phyloP scores from a whole-genome alignment of 2,329 filamentous ascomycete genomes.

The Lachnum nothofagi region DNA sequence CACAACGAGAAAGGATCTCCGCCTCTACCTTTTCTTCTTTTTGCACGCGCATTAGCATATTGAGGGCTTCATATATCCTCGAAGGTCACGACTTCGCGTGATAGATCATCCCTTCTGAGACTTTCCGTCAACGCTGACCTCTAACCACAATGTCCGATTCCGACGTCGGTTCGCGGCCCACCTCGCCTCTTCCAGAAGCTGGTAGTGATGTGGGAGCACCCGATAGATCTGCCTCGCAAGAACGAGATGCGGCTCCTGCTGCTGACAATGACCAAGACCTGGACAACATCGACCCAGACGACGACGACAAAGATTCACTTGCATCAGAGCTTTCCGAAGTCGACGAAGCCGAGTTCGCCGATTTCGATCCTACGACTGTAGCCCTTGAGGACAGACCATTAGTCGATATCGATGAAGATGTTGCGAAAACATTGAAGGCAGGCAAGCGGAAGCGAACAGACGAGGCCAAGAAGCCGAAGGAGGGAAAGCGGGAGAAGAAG shows the following conservation, averaged over 20 bases:
- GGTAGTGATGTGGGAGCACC: slow-evolving; percentile 18
- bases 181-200: slow-evolving; percentile 22
- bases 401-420: slow-evolving; percentile 63
- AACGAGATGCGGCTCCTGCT: slow-evolving; percentile 21
- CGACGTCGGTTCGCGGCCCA: slow-evolving; percentile 19
- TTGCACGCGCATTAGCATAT: not conserved
- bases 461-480: slow-evolving; percentile 65
- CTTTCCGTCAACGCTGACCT: not conserved
- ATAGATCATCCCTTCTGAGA: not conserved
- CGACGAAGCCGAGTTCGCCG: slow-evolving; percentile 64
- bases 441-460: slow-evolving; percentile 61
- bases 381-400: slow-evolving; percentile 56
- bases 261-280: slow-evolving; percentile 29
- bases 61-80: too few relatives aligned
- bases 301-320: slow-evolving; percentile 28
- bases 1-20: not conserved
- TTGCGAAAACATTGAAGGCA: slow-evolving; percentile 58
- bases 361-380: slow-evolving; percentile 61
- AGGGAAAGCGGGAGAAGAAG: slow-evolving; percentile 60
- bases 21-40: not conserved
- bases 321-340: slow-evolving; percentile 59
- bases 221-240: slow-evolving; percentile 20
- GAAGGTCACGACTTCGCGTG: not conserved
- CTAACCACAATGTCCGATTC: slow-evolving; percentile 27
- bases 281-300: slow-evolving; percentile 26